Evolutionary conservation across 768 basidiomycete species (phyloP), one percentile per base, ranked within the genome.

Genomic region (Lactarius indigo): DNA sequence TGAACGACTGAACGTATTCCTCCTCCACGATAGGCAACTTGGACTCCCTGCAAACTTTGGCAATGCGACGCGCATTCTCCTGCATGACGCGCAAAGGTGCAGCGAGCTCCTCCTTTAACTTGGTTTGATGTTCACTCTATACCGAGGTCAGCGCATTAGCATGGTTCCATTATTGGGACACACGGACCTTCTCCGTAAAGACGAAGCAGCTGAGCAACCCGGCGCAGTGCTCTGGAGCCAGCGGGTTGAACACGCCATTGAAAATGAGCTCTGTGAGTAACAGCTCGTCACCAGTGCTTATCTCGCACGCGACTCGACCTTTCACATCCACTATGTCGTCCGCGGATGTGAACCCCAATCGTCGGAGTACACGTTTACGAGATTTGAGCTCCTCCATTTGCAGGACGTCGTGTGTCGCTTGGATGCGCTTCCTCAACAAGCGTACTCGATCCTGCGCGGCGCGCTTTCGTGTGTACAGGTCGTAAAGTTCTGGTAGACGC

Each of bases 321-420:
- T 99, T 99, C 84, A 95, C 88, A 75, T 98, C 97, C 26, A 98
- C 94, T 65, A 98, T 97, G 76, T 98, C 96, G 0, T 89, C 85
- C 12, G 87, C 75, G 17, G 85, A 89, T 2, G 94, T 96, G 81
- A 98, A 98, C 0, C 90, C 96, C 7, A 99, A 79, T 39, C 97
- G 85, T 41, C 97, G 85, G 31, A 98, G 83, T 0, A 97, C 96
- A 28, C 96, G 92, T 77, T 98, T 98, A 64, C 97, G 84, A 71
- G 87, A 89, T 77, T 96, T 96, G 73, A 99, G 88, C 76, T 99
- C 97, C 76, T 98, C 97, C 60, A 98, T 84, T 75, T 98, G 96
- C 50, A 98, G 79, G 10, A 99, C 85, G 68, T 97, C 95, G 60
- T 95, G 89, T 0, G 96, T 96, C 0, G 91, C 85, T 69, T 91